Evolutionary conservation across 192 early-diverging fungal species (phyloP), one percentile per base, ranked within the genome.

Genomic region (Linnemannia exigua): DNA sequence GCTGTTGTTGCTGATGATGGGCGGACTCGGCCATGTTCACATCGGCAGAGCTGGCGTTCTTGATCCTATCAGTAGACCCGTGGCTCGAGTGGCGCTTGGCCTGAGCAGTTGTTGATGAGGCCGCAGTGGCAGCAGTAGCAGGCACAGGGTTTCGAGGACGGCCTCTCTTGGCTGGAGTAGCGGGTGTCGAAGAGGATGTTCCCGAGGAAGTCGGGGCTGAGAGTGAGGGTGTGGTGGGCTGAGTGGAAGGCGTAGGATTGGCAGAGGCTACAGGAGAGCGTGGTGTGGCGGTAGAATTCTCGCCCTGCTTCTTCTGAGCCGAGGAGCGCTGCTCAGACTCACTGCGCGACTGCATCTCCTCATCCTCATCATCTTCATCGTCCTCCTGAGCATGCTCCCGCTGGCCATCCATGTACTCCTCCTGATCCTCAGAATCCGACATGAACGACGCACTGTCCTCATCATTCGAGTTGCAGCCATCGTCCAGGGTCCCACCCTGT

Each of bases 371-470:
- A 0, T 85, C 83, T 15, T 85, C 83, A 3, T 85, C 77, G n/a
- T 85, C 77, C 38, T 79, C 77, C 17, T 74, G 75, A 31, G 54
- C 51, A 63, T 79, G 17, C 11, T 63, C 28, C 28, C 44, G 50
- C 35, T 74, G 63, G 1, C 33, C 68, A 25, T 86, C 74, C 70
- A 86, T 76, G 35, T 58, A 79, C 31, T 86, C 84, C 14, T 86
- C 84, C 8, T 80, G 84, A 44, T 86, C 84, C 0, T 86, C 84
- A 1, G 77, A 86, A 25, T 86, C 83, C 1, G 83, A 86, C 52
- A 78, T 72, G 41, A 74, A 67, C 14, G 77, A 75, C 8, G 37
- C 72, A n/a, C 77, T 79, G 50, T 79, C 77, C 5, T 85, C 83
- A 50, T 79, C 77, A 20, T 75, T 70, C 52, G 76, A 74, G 70